Base-by-base conservation (phyloP, 108 stramenopile genomes). In the Aureococcus anophagefferens region DNA sequence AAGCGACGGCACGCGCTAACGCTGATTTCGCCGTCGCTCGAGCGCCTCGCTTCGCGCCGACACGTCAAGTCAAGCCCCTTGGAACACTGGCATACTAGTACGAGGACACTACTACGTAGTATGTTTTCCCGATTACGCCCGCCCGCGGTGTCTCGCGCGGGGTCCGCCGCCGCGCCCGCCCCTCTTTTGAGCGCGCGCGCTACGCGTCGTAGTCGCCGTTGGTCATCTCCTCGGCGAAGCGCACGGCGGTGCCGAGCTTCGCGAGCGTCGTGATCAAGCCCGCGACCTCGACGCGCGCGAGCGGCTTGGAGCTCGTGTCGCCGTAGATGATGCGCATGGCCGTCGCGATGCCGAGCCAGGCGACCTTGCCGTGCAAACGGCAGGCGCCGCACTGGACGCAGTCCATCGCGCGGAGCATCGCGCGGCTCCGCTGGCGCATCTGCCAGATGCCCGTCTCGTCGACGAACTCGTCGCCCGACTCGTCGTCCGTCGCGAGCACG, bases 301-400 rank as follows among this genome's bases (percentile, higher is more conserved):
- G 75, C 45, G 77, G 71, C n/a, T 69, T 77, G 34, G 83, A 87
- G 90, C 11, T 72, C 75, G 51, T 72, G 78, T 25, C 90, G 90
- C 16, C 92, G 72, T 44, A 87, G 81, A 67, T 59, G 51, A 94
- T 82, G 68, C 91, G 87, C 31, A 93, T 65, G 4, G 91, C 94
- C 3, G 94, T 94, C 32, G 89, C 88, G 33, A 94, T 67, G n/a
- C 94, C 94, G 80, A 94, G 74, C n/a, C 86, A 85, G 14, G 86
- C 79, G 33, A 96, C 84, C 72, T 93, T 93, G 31, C 92, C 94
- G 73, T 93, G 91, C 17, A 96, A 80, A 35, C 90, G 82, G 76
- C 98, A 98, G 72, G 93, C 94, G 77, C 96, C 95, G 83, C 96
- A 98, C 74, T 94, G 94, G 36, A 98, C 95, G 76, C 97, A 98